phyloP scores from a whole-genome alignment of 1,284 basidiomycete species.

The Rhodotorula mucilaginosa region DNA sequence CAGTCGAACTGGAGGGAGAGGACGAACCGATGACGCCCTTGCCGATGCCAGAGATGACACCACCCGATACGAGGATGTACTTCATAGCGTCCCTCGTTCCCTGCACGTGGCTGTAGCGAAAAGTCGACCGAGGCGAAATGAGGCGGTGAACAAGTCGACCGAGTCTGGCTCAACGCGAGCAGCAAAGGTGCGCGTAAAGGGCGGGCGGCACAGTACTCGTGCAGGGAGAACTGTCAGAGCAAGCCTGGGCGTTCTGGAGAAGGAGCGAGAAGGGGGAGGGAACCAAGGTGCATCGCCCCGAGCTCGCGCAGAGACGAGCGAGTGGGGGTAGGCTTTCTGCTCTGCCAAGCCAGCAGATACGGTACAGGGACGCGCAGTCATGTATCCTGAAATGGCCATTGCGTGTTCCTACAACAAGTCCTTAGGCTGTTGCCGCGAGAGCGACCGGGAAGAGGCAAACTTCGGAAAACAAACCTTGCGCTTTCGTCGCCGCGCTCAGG shows the following conservation, averaged over 20 bases:
- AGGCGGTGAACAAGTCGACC: background rate
- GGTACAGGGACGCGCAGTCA: too few relatives aligned
- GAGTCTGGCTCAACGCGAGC: slow-evolving; percentile 1
- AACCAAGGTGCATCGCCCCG: background rate
- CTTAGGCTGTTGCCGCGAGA: too few relatives aligned
- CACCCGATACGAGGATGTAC: slow-evolving; percentile 50
- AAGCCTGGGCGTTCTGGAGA: background rate
- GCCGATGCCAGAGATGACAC: slow-evolving; percentile 54
- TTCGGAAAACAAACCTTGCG: background rate
- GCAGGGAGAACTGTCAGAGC: background rate
- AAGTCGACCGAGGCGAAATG: background rate
- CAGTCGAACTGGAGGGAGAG: background rate
- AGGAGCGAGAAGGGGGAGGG: slow-evolving; percentile 4
- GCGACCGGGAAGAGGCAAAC: too few relatives aligned
- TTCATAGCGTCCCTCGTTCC: slow-evolving; percentile 45
- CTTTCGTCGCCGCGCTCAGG: background rate
- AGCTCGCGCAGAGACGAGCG: background rate
- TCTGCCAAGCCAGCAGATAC: too few relatives aligned
- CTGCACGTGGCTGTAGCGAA: background rate
- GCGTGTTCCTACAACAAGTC: too few relatives aligned
- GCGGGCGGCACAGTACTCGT: background rate
- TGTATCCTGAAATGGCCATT: too few relatives aligned
- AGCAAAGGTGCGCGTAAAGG: background rate
- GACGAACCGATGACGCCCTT: slow-evolving; percentile 51
- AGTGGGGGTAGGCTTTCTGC: background rate